These are phyloP conservation scores for Salix exigua DNA, from an alignment of 345 rosid species.

Conservation along the genomic window DNA sequence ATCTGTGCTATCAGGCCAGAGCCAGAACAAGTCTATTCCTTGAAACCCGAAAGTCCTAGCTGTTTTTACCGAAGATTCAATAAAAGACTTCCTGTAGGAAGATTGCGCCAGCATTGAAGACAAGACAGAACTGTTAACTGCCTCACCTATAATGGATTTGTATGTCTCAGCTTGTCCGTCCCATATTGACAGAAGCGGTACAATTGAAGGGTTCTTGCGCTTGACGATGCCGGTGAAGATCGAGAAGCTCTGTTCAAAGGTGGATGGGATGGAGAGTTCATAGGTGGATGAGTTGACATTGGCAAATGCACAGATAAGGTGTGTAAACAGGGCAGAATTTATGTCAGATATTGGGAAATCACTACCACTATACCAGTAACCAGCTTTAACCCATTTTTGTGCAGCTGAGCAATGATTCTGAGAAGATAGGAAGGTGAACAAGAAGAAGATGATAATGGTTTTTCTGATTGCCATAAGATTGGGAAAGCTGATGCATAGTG, in stretches of 20 bases:
- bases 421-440: not conserved
- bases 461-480: not conserved
- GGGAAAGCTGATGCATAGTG: too few relatives aligned
- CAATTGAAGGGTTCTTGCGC: constrained; percentile 25
- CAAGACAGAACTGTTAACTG: constrained; percentile 16
- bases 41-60: constrained; percentile 28
- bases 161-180: constrained; percentile 13
- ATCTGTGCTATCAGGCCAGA: constrained; percentile 30
- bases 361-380: not conserved
- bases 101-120: constrained; percentile 20
- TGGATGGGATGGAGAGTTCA: not conserved
- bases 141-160: not conserved
- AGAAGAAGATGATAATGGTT: not conserved
- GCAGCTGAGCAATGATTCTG: not conserved
- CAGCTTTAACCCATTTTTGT: constrained; percentile 9
- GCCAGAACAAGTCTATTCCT: constrained; percentile 31
- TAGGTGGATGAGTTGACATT: constrained; percentile 14
- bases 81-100: constrained; percentile 22
- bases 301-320: constrained; percentile 16
- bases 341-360: not conserved
- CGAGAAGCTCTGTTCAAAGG: constrained; percentile 13
- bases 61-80: constrained; percentile 18
- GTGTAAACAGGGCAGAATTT: constrained; percentile 14
- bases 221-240: constrained; percentile 25
- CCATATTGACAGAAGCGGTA: constrained; percentile 32